phyloP scores from a whole-genome alignment of 1,284 basidiomycete genomes.

The Fomitopsis palustris region DNA sequence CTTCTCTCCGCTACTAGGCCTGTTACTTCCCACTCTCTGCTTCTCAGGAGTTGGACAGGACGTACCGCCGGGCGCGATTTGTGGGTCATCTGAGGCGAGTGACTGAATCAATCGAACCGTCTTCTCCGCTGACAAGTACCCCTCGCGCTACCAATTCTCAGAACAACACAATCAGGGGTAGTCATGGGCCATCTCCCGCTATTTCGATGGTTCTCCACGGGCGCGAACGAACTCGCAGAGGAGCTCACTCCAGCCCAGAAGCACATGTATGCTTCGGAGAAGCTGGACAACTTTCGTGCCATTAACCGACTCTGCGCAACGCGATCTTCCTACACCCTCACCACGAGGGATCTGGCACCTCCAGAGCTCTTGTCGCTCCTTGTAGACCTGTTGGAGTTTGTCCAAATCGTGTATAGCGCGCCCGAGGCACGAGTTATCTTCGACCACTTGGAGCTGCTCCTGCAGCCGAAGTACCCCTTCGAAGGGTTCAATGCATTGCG shows the following conservation, averaged over 20 bases:
- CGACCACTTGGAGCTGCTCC: conserved; percentile 34
- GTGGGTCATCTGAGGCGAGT: background rate
- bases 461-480: conserved; percentile 40
- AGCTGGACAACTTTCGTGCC: conserved; percentile 47
- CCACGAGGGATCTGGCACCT: conserved; percentile 34
- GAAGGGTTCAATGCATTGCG: conserved; percentile 42
- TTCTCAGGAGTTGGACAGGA: background rate
- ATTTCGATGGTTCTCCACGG: background rate
- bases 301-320: conserved; percentile 43
- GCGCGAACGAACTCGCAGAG: background rate
- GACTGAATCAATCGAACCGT: background rate
- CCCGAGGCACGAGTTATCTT: conserved; percentile 38
- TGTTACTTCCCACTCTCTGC: too few species aligned
- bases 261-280: conserved; percentile 45
- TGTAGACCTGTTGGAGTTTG: conserved; percentile 49
- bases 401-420: conserved; percentile 35
- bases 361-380: conserved; percentile 33
- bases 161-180: background rate
- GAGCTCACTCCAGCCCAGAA: conserved; percentile 26
- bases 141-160: background rate
- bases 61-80: background rate
- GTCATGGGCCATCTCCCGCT: background rate
- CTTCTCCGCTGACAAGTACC: background rate
- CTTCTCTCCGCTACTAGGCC: too few species aligned
- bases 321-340: conserved; percentile 37